These are phyloP conservation scores for Boletus fagicola DNA, from an alignment of 768 basidiomycete genomes.

Conservation along the genomic window DNA sequence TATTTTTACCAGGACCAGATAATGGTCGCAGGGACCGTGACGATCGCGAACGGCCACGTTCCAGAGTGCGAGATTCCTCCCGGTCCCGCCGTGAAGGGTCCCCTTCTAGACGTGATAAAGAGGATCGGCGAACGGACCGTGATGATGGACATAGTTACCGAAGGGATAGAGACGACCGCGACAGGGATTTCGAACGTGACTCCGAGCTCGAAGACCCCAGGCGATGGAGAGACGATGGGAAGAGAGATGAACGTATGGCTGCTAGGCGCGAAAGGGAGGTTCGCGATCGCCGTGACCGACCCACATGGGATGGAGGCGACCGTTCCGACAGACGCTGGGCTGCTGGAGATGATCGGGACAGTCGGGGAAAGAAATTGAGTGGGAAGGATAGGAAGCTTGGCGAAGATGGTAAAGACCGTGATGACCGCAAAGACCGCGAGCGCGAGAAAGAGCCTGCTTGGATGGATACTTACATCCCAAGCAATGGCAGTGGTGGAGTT, in stretches of 20 bases:
- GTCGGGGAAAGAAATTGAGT: constrained; percentile 54
- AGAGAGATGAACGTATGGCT: constrained; percentile 71
- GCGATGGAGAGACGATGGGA: constrained; percentile 81
- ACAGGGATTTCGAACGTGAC: constrained; percentile 45
- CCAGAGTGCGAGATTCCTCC: constrained; percentile 63
- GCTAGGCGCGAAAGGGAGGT: constrained; percentile 55
- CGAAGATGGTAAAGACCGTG: constrained; percentile 49
- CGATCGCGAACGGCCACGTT: constrained; percentile 65
- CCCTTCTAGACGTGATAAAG: constrained; percentile 47
- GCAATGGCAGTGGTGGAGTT: constrained; percentile 53
- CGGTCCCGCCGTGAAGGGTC: constrained; percentile 59
- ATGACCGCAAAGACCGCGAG: constrained; percentile 49
- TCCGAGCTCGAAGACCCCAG: constrained; percentile 64
- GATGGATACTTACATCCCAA: constrained; percentile 87
- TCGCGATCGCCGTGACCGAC: constrained; percentile 46
- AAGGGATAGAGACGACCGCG: constrained; percentile 39
- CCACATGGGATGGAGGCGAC: constrained; percentile 50
- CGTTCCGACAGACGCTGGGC: constrained; percentile 53
- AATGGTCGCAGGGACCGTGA: constrained; percentile 53
- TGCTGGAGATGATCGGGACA: constrained; percentile 65
- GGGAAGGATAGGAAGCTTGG: constrained; percentile 58
- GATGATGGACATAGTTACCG: constrained; percentile 27
- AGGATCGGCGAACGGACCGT: constrained; percentile 37
- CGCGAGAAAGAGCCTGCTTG: constrained; percentile 88
- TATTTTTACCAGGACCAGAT: constrained; percentile 45